phyloP scores from a whole-genome alignment of 2,329 filamentous ascomycete species.

The Aspergillus melleus region DNA sequence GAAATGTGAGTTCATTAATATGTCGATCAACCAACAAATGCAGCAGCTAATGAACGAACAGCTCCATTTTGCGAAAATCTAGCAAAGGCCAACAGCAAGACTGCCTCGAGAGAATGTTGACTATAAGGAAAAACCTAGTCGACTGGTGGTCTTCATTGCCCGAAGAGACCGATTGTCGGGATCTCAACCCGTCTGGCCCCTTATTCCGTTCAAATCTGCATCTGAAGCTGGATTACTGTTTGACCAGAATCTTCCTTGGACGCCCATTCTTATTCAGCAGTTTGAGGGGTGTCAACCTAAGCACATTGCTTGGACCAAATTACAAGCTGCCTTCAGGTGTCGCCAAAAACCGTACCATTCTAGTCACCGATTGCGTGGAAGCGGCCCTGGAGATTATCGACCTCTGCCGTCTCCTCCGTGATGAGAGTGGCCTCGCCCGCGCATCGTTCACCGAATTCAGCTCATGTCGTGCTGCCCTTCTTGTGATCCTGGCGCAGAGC shows the following conservation, averaged over 20 bases:
- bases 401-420: slow-evolving; percentile 51
- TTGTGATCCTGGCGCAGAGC: slow-evolving; percentile 48
- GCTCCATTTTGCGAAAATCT: slow-evolving; percentile 40
- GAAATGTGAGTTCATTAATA: slow-evolving; percentile 36
- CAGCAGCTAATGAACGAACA: slow-evolving; percentile 28
- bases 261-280: slow-evolving; percentile 54
- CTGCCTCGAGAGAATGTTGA: slow-evolving; percentile 42
- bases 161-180: slow-evolving; percentile 39
- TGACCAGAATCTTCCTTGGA: slow-evolving; percentile 56
- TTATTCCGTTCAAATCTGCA: slow-evolving; percentile 53
- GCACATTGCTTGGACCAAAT: slow-evolving; percentile 17
- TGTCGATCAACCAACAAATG: not conserved
- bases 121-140: slow-evolving; percentile 39
- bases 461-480: slow-evolving; percentile 55
- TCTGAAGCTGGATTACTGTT: slow-evolving; percentile 54
- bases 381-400: slow-evolving; percentile 54
- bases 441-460: slow-evolving; percentile 59
- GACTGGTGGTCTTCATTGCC: slow-evolving; percentile 46
- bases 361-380: slow-evolving; percentile 56
- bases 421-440: slow-evolving; percentile 54
- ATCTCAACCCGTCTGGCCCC: slow-evolving; percentile 43
- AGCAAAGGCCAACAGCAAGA: slow-evolving; percentile 41
- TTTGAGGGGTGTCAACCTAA: slow-evolving; percentile 30
- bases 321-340: slow-evolving; percentile 32
- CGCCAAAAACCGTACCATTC: slow-evolving; percentile 36